These are phyloP conservation scores for barrel medic (Medicago truncatula) DNA, from an alignment of 306 rosid species.

Conservation along the genomic window DNA sequence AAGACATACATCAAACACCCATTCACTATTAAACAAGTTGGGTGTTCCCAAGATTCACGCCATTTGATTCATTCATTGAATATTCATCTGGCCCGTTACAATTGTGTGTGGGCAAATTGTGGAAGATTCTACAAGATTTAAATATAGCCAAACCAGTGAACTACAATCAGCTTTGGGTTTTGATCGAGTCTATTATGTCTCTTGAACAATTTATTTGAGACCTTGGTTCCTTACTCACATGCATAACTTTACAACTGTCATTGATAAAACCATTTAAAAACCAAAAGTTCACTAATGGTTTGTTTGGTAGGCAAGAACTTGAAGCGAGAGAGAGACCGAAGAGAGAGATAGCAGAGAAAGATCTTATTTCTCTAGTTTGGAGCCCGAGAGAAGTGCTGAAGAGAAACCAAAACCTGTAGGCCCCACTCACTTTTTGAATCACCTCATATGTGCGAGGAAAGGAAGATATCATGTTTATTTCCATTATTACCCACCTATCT, in stretches of 20 bases:
- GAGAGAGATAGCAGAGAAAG: too few species aligned
- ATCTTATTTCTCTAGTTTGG: too few species aligned
- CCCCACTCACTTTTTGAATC: too few species aligned
- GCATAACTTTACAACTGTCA: background rate
- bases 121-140: background rate
- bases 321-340: too few species aligned
- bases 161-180: background rate
- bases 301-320: too few species aligned
- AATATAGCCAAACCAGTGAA: background rate
- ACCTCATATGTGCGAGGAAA: too few species aligned
- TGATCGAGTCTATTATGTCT: background rate
- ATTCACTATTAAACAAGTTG: background rate
- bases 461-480: too few species aligned
- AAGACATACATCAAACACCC: background rate
- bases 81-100: background rate
- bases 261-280: background rate
- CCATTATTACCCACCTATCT: too few species aligned
- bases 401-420: too few species aligned
- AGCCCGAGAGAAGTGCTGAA: too few species aligned
- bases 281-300: conserved; percentile 6
- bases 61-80: background rate
- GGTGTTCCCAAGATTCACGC: background rate
- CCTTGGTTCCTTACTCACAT: background rate
- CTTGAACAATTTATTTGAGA: background rate
- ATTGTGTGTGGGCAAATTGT: background rate